Evolutionary conservation across 1,284 basidiomycete species (phyloP).

Genomic region (Leccinum fuscescens): DNA sequence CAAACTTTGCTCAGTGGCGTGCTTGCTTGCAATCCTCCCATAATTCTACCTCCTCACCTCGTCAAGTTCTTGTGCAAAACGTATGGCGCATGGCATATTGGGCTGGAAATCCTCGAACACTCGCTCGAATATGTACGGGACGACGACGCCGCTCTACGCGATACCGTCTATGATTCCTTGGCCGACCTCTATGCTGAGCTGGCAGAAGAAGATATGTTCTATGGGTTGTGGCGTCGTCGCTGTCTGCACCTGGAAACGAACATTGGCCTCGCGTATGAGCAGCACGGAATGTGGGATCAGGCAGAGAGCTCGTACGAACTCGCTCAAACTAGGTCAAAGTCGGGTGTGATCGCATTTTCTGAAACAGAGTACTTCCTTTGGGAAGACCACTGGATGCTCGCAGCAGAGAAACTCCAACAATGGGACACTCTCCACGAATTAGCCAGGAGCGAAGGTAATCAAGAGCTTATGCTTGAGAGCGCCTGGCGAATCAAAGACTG

Average conservation of each 20-base stretch:
- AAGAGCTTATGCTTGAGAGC: conserved; percentile 91
- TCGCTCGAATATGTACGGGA: conserved; percentile 74
- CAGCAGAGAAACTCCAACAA: conserved; percentile 95
- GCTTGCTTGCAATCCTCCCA: conserved; percentile 80
- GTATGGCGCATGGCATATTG: conserved; percentile 93
- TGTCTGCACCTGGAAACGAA: conserved; percentile 91
- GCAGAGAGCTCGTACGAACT: conserved; percentile 88
- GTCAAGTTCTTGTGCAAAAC: conserved; percentile 97
- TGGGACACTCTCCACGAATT: conserved; percentile 96
- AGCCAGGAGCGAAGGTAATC: conserved; percentile 89
- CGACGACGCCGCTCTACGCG: conserved; percentile 81
- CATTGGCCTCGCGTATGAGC: conserved; percentile 90
- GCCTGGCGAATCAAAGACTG: conserved; percentile 96
- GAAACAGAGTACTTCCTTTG: conserved; percentile 94
- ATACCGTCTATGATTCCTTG: conserved; percentile 87
- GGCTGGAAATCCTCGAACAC: conserved; percentile 84
- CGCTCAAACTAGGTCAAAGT: conserved; percentile 86
- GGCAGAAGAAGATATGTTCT: conserved; percentile 96
- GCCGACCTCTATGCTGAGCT: conserved; percentile 96
- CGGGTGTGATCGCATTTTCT: conserved; percentile 85
- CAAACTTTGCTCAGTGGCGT: conserved; percentile 89
- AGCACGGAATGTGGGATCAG: conserved; percentile 96
- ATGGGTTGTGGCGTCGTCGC: conserved; percentile 92
- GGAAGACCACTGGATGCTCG: conserved; percentile 99
- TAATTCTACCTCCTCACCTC: conserved; percentile 91